A percentile compares a stretch with the other conserved stretches of the same genome.
phyloP scores from a whole-genome alignment of 805 yeast species.

The Scheffersomyces coipomensis region DNA sequence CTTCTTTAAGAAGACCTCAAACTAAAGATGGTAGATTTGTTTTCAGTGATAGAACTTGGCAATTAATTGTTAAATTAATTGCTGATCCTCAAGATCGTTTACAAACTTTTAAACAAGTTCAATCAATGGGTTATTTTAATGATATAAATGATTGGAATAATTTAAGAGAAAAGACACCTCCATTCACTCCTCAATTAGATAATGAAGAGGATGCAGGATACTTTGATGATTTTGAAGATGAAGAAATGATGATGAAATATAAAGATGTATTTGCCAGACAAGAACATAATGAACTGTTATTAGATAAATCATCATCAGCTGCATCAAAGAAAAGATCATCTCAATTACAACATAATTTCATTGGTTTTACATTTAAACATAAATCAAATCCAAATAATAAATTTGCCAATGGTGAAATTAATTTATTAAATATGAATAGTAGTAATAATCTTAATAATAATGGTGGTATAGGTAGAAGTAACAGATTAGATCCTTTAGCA shows the following conservation, averaged over 20 bases:
- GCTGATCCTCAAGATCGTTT: slow-evolving; percentile 76
- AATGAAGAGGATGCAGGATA: slow-evolving; percentile 98
- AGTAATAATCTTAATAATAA: neutral
- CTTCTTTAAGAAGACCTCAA: slow-evolving; percentile 83
- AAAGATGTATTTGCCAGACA: slow-evolving; percentile 95
- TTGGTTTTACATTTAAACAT: slow-evolving; percentile 96
- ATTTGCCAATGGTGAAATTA: slow-evolving; percentile 36
- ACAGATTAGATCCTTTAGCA: slow-evolving; percentile 41
- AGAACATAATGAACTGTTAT: slow-evolving; percentile 75
- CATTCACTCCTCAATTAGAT: slow-evolving; percentile 95
- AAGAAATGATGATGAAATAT: slow-evolving; percentile 95
- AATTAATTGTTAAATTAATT: slow-evolving; percentile 71
- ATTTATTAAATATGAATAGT: slow-evolving; percentile 26
- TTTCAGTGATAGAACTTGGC: slow-evolving; percentile 97
- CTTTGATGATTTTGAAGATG: slow-evolving; percentile 95
- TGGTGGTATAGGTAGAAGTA: slow-evolving; percentile 6
- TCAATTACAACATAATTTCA: slow-evolving; percentile 50
- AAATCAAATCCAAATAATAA: slow-evolving; percentile 57
- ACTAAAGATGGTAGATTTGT: slow-evolving; percentile 89
- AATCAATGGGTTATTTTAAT: slow-evolving; percentile 73
- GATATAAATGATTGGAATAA: slow-evolving; percentile 74
- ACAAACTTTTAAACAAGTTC: slow-evolving; percentile 77
- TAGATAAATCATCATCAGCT: slow-evolving; percentile 52
- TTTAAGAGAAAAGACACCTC: slow-evolving; percentile 75
- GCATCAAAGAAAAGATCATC: slow-evolving; percentile 34